A percentile compares a stretch with the other conserved stretches of the same genome.
Conservation (phyloP, 2,329 filamentous ascomycete species). For the Xylariomycetidae sp. region DNA sequence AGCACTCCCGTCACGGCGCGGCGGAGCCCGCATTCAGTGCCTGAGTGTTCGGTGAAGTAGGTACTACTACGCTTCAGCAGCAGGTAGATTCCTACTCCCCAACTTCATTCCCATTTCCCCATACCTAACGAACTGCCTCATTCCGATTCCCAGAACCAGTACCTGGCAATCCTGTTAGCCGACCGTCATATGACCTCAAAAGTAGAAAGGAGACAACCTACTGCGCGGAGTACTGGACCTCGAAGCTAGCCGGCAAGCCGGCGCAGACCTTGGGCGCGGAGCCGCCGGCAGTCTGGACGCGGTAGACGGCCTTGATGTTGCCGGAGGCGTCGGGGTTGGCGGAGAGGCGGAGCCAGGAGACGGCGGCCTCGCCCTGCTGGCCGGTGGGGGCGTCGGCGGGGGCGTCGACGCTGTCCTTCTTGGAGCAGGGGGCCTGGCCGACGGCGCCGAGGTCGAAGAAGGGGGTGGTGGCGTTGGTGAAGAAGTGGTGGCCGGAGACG, state of each 20-base stretch:
- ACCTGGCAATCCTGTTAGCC: conserved; percentile 14
- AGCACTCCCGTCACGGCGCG: too few relatives aligned
- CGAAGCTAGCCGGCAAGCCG: conserved; percentile 56
- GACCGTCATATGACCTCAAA: background rate
- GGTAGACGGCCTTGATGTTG: conserved; percentile 69
- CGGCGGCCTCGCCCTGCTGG: conserved; percentile 58
- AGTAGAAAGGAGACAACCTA: conserved; percentile 47
- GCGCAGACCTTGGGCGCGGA: conserved; percentile 66
- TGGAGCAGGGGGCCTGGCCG: conserved; percentile 56
- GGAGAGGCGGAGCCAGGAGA: conserved; percentile 74
- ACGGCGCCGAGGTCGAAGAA: conserved; percentile 73
- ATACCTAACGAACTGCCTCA: too few relatives aligned
- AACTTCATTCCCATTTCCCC: too few relatives aligned
- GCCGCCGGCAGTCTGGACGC: conserved; percentile 79
- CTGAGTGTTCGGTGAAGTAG: too few relatives aligned
- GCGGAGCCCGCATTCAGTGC: too few relatives aligned
- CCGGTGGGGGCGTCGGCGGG: conserved; percentile 57
- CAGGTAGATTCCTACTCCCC: too few relatives aligned
- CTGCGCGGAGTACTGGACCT: conserved; percentile 76
- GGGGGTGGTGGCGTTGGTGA: conserved; percentile 62
- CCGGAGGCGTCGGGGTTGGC: conserved; percentile 50
- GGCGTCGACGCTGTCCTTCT: conserved; percentile 55
- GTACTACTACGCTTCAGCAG: too few relatives aligned
- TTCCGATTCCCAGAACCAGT: conserved; percentile 23
- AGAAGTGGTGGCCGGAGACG: conserved; percentile 76